Percentiles rank a stretch among this genome's conserved stretches.
Conservation (phyloP, 2,329 filamentous ascomycete species). For the Colletotrichum sojae region DNA sequence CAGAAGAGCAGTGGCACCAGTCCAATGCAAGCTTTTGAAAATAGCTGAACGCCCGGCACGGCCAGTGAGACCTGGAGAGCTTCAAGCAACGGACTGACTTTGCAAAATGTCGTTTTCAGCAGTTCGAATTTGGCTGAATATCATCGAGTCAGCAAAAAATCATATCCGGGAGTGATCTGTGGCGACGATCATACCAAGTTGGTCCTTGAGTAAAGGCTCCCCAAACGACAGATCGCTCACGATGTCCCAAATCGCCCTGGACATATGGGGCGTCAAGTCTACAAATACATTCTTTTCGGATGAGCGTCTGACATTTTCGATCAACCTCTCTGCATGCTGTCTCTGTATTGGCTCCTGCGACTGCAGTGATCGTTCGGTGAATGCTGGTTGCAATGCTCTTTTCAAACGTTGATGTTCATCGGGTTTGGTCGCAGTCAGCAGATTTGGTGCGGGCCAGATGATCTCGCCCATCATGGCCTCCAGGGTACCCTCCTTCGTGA, state of each 20-base stretch:
- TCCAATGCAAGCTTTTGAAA: not conserved
- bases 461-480: constrained; percentile 32
- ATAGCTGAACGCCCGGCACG: not conserved
- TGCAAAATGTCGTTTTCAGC: constrained; percentile 17
- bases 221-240: constrained; percentile 23
- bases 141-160: not conserved
- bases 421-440: constrained; percentile 5
- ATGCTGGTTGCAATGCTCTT: constrained; percentile 15
- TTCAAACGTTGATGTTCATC: constrained; percentile 19
- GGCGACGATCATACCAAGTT: constrained; percentile 5
- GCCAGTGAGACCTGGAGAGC: constrained; percentile 22
- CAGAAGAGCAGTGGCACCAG: constrained; percentile 17
- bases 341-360: constrained; percentile 13
- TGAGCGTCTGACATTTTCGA: not conserved
- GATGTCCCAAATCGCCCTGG: constrained; percentile 15
- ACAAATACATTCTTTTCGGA: not conserved
- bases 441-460: constrained; percentile 27
- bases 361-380: constrained; percentile 5
- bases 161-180: not conserved
- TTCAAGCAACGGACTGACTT: constrained; percentile 16
- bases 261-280: constrained; percentile 18
- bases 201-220: constrained; percentile 16
- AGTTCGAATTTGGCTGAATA: constrained; percentile 6
- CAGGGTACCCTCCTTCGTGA: constrained; percentile 26
- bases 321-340: not conserved